These are phyloP conservation scores for Lactuca saligna DNA, from an alignment of 129 eudicot species.

Conservation along the genomic window DNA sequence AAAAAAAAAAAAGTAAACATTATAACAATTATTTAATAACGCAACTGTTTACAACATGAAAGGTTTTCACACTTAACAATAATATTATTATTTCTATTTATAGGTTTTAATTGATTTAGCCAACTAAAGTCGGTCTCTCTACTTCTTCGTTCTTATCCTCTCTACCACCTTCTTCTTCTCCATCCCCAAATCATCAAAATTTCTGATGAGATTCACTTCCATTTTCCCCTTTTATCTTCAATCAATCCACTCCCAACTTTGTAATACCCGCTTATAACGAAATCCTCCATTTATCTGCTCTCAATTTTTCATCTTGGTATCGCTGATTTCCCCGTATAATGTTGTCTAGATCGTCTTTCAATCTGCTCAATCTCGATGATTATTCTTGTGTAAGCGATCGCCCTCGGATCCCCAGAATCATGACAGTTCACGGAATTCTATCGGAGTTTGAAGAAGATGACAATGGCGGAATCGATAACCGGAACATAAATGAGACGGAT, in stretches of 20 bases:
- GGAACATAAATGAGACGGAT: background rate
- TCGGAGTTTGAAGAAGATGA: slow-evolving; percentile 48
- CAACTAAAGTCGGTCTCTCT: slow-evolving; percentile 39
- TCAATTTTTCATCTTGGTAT: background rate
- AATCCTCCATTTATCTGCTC: background rate
- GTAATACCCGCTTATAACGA: slow-evolving; percentile 13
- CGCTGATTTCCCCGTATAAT: slow-evolving; percentile 21
- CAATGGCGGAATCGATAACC: slow-evolving; percentile 1
- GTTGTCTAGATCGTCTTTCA: slow-evolving; percentile 77
- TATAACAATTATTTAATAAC: background rate
- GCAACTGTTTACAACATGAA: background rate
- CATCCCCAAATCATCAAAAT: slow-evolving; percentile 19
- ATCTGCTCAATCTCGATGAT: slow-evolving; percentile 65
- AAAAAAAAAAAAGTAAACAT: too few species aligned
- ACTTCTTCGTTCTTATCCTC: slow-evolving; percentile 38
- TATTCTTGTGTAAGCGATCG: slow-evolving; percentile 48
- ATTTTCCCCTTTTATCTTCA: background rate
- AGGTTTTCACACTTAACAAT: background rate
- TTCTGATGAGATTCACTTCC: slow-evolving; percentile 10
- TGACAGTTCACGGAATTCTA: slow-evolving; percentile 61
- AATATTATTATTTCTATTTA: slow-evolving; percentile 16
- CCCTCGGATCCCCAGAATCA: slow-evolving; percentile 57
- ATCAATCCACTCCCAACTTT: slow-evolving; percentile 10
- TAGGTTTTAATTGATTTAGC: slow-evolving; percentile 28
- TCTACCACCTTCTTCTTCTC: slow-evolving; percentile 25